phyloP scores from a whole-genome alignment of 2,329 filamentous ascomycete species.

The Ceratocystis diversiconidia region DNA sequence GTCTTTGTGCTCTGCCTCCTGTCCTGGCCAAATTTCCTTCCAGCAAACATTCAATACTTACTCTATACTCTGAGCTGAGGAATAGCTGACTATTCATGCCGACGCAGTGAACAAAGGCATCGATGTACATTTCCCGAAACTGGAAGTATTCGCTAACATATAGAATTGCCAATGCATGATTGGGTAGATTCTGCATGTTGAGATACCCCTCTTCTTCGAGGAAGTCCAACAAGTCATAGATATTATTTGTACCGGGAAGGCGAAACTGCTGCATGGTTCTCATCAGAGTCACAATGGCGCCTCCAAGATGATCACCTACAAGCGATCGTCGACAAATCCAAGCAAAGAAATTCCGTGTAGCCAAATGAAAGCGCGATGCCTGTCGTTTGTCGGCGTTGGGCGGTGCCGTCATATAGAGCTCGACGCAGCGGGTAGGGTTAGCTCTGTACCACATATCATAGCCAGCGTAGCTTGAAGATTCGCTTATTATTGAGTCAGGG shows the following conservation, averaged over 20 bases:
- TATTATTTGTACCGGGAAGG: constrained; percentile 38
- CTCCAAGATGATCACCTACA: constrained; percentile 52
- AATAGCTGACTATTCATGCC: constrained; percentile 56
- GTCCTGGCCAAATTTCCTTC: too few species aligned
- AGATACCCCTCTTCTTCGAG: constrained; percentile 56
- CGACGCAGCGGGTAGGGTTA: constrained; percentile 28
- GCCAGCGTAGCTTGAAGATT: constrained; percentile 20
- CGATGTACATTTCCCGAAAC: constrained; percentile 50
- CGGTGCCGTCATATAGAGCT: constrained; percentile 59
- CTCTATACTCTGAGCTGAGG: constrained; percentile 44
- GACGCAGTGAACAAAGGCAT: constrained; percentile 64
- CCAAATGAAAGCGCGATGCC: constrained; percentile 48
- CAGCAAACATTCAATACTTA: constrained; percentile 26
- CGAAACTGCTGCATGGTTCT: constrained; percentile 51
- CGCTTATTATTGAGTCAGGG: constrained; percentile 6
- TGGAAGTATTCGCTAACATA: constrained; percentile 53
- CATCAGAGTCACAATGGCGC: constrained; percentile 48
- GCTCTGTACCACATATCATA: constrained; percentile 25
- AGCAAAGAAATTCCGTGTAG: constrained; percentile 62
- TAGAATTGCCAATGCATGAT: constrained; percentile 54
- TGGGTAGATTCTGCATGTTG: constrained; percentile 48
- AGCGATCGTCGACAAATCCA: constrained; percentile 52
- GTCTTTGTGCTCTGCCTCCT: neutral
- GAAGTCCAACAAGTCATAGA: constrained; percentile 48
- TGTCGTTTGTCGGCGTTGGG: constrained; percentile 37